Evolutionary conservation across 139 green algal species (phyloP).

Genomic region (Tetraselmis chui): DNA sequence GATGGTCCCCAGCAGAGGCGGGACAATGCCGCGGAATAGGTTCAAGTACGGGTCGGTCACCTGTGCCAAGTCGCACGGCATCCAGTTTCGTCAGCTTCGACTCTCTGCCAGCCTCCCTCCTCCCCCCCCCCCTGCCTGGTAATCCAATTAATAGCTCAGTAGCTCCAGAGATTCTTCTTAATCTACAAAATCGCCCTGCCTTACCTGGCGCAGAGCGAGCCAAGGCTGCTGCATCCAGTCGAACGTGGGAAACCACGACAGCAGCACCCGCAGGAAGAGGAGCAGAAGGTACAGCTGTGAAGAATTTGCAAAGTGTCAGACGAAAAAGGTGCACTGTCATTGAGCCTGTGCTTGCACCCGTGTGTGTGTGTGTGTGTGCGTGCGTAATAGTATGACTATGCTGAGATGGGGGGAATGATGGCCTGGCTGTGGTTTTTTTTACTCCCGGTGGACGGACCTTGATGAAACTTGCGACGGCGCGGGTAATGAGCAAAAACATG

Average conservation of each 20-base stretch:
- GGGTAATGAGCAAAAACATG: slow-evolving; percentile 42
- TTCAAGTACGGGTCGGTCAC: slow-evolving; percentile 97
- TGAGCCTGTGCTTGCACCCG: neutral
- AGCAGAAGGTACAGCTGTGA: slow-evolving; percentile 87
- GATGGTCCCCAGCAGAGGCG: slow-evolving; percentile 88
- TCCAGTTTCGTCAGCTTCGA: too few relatives aligned
- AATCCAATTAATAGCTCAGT: too few relatives aligned
- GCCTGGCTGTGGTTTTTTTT: too few relatives aligned
- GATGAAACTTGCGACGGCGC: slow-evolving; percentile 46
- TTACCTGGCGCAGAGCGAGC: slow-evolving; percentile 80
- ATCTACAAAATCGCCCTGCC: neutral
- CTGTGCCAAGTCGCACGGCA: too few relatives aligned
- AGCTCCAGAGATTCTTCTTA: too few relatives aligned
- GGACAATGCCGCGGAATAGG: slow-evolving; percentile 89
- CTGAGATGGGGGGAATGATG: neutral
- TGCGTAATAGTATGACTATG: too few relatives aligned
- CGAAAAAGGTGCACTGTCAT: neutral
- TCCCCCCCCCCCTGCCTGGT: too few relatives aligned
- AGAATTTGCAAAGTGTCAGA: neutral
- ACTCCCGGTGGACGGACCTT: slow-evolving; percentile 31
- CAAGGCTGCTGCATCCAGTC: slow-evolving; percentile 91
- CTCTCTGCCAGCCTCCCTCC: too few relatives aligned
- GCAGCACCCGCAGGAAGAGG: slow-evolving; percentile 90
- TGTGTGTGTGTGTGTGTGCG: neutral
- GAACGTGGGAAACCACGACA: slow-evolving; percentile 94